Percentiles rank a stretch among this genome's conserved stretches.
Conservation (phyloP, 345 rosid genomes). For the Kernera saxatilis region DNA sequence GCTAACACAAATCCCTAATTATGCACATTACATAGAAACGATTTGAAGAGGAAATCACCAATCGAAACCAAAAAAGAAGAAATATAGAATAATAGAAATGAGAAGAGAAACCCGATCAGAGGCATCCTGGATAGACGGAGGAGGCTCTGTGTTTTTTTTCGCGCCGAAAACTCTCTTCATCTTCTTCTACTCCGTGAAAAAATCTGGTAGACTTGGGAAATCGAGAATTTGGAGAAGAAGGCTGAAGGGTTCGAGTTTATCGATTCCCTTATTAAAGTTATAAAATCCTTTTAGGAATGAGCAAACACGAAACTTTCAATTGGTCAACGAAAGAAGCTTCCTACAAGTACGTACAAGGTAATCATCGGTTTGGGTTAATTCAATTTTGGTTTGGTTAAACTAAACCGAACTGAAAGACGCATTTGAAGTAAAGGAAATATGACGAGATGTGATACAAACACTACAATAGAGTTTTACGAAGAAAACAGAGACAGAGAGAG, state of each 20-base stretch:
- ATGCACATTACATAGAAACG: neutral
- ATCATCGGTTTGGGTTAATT: neutral
- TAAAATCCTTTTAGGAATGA: neutral
- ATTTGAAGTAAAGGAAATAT: neutral
- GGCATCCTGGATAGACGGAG: conserved; percentile 80
- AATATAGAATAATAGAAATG: neutral
- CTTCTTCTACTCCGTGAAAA: conserved; percentile 15
- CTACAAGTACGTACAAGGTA: neutral
- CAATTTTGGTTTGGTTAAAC: neutral
- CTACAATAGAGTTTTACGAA: neutral
- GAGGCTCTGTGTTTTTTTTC: conserved; percentile 86
- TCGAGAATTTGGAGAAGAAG: conserved; percentile 5
- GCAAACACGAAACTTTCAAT: neutral
- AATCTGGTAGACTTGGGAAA: neutral
- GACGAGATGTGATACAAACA: neutral
- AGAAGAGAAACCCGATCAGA: conserved; percentile 64
- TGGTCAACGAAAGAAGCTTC: neutral
- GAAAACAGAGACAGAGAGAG: neutral
- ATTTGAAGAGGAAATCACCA: neutral
- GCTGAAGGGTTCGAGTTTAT: neutral
- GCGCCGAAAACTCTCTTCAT: conserved; percentile 89
- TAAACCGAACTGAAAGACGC: neutral
- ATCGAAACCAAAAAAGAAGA: neutral
- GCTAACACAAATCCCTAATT: neutral
- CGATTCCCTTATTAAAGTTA: neutral